Evolutionary conservation across 1,139 yeast species (phyloP).

Genomic region (Hemisphaericaspora xylanilytica): DNA sequence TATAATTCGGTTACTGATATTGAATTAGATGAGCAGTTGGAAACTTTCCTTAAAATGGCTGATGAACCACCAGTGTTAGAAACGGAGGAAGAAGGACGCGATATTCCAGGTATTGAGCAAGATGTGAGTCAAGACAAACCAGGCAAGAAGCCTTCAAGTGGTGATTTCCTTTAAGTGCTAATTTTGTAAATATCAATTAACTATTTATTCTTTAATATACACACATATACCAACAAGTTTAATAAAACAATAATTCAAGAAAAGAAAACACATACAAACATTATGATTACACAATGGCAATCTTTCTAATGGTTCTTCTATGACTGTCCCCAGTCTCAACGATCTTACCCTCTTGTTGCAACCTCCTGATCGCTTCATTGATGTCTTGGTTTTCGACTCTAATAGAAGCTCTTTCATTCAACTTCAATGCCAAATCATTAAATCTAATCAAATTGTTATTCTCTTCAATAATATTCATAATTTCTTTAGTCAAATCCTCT

Average conservation of each 20-base stretch:
- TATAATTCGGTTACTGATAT: conserved; percentile 34
- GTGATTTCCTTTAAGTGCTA: neutral
- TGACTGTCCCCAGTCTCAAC: conserved; percentile 72
- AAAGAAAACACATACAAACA: neutral
- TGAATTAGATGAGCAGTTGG: conserved; percentile 41
- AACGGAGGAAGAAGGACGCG: too few species aligned
- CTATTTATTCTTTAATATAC: too few species aligned
- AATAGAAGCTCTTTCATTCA: conserved; percentile 69
- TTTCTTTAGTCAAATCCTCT: conserved; percentile 67
- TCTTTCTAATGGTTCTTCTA: conserved; percentile 61
- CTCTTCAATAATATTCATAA: conserved; percentile 48
- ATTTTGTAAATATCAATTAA: too few species aligned
- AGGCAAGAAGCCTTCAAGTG: neutral
- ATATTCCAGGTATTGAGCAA: too few species aligned
- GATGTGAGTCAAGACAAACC: neutral
- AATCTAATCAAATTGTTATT: conserved; percentile 50
- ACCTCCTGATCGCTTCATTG: conserved; percentile 62
- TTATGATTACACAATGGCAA: conserved; percentile 27
- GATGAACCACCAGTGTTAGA: conserved; percentile 16
- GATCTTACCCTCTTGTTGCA: conserved; percentile 75
- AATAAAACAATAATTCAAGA: neutral
- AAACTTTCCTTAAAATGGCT: conserved; percentile 32
- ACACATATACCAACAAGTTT: too few species aligned
- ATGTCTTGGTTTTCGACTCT: conserved; percentile 72
- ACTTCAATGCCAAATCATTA: conserved; percentile 56